Evolutionary conservation across 768 basidiomycete genomes (phyloP).

Genomic region (Fomitopsis pulvina): DNA sequence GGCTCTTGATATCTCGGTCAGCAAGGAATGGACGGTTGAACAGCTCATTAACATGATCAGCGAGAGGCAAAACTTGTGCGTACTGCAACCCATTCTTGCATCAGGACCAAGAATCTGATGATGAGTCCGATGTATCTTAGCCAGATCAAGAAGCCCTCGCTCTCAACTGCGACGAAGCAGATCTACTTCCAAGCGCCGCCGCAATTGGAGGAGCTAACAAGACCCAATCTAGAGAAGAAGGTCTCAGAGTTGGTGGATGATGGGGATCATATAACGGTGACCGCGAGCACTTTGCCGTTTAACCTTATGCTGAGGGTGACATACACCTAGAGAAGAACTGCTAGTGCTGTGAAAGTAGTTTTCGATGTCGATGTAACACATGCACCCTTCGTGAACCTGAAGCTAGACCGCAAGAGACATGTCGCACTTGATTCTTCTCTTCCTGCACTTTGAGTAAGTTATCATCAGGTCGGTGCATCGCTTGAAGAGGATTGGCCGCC

Average conservation of each 20-base stretch:
- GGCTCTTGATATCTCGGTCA: conserved; percentile 65
- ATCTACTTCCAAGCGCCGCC: conserved; percentile 95
- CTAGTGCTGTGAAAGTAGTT: conserved; percentile 4
- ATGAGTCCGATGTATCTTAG: conserved; percentile 33
- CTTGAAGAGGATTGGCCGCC: too few relatives aligned
- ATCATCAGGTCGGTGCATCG: too few relatives aligned
- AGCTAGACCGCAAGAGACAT: too few relatives aligned
- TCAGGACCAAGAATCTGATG: not conserved
- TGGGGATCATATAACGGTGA: conserved; percentile 80
- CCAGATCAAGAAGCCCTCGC: conserved; percentile 94
- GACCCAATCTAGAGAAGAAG: conserved; percentile 86
- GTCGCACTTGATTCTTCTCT: too few relatives aligned
- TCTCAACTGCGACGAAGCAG: conserved; percentile 68
- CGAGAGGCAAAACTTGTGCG: conserved; percentile 89
- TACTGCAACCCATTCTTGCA: conserved; percentile 11
- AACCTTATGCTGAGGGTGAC: conserved; percentile 62
- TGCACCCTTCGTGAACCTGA: too few relatives aligned
- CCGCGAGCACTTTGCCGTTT: conserved; percentile 86
- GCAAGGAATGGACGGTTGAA: conserved; percentile 73
- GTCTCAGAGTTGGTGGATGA: conserved; percentile 73
- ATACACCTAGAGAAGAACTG: conserved; percentile 33
- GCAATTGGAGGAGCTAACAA: conserved; percentile 81
- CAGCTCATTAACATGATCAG: conserved; percentile 80
- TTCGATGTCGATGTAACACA: not conserved
- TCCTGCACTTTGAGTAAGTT: too few relatives aligned